Evolutionary conservation across 1,284 basidiomycete genomes (phyloP).

Genomic region (Tremellales sp.): DNA sequence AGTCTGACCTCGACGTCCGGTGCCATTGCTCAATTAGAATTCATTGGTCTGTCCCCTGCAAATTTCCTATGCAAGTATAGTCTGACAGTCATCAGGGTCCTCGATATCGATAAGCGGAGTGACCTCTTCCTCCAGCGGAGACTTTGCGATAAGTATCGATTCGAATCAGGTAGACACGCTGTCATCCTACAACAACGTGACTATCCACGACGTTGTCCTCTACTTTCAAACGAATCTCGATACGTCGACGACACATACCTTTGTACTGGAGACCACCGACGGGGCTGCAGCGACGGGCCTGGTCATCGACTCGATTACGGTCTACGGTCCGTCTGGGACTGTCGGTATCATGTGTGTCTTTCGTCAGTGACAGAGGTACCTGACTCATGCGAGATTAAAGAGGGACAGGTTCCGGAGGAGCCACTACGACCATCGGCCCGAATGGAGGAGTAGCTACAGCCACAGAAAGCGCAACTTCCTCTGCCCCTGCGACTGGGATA

Average conservation of each 20-base stretch:
- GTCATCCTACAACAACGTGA: conserved; percentile 13
- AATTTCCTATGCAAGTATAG: neutral
- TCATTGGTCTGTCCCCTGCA: conserved; percentile 2
- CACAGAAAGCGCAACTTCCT: neutral
- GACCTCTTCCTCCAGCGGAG: conserved; percentile 11
- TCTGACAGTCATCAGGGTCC: conserved; percentile 19
- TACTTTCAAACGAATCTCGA: conserved; percentile 29
- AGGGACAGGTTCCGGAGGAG: neutral
- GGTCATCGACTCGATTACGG: conserved; percentile 24
- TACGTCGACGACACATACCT: conserved; percentile 16
- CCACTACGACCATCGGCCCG: conserved; percentile 4
- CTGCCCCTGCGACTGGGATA: neutral
- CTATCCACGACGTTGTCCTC: conserved; percentile 21
- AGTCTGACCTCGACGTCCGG: conserved; percentile 25
- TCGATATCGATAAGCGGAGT: conserved; percentile 24
- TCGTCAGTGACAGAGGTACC: neutral
- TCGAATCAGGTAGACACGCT: conserved; percentile 1
- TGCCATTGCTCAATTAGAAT: conserved; percentile 27
- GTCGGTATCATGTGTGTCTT: conserved; percentile 25
- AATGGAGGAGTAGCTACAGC: too few species aligned
- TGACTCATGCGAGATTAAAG: too few species aligned
- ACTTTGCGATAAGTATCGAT: conserved; percentile 12
- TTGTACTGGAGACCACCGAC: conserved; percentile 17
- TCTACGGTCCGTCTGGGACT: conserved; percentile 22
- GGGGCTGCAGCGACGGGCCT: conserved; percentile 13